These are phyloP conservation scores for Bromus sterilis DNA, from an alignment of 176 grass and related monocot genomes.

Conservation along the genomic window DNA sequence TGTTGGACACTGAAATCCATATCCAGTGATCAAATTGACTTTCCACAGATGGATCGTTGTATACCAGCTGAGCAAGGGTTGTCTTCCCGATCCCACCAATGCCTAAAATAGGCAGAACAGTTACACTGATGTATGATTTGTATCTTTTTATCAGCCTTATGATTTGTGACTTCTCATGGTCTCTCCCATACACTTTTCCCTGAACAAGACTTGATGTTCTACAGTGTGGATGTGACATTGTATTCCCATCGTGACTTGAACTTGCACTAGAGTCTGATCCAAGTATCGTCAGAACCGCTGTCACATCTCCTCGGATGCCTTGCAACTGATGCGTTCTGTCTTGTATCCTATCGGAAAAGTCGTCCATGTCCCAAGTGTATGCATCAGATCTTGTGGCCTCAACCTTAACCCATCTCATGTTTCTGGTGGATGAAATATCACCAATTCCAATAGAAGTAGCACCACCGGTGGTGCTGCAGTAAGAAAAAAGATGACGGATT, in stretches of 20 bases:
- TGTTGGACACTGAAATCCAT: constrained; percentile 4
- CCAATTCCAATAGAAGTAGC: not conserved
- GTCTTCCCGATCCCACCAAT: constrained; percentile 20
- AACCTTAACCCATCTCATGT: not conserved
- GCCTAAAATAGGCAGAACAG: constrained; percentile 6
- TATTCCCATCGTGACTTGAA: not conserved
- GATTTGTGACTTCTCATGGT: not conserved
- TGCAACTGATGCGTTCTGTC: not conserved
- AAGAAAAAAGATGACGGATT: not conserved
- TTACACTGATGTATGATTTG: not conserved
- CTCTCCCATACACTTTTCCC: constrained; percentile 1
- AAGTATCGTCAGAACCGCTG: not conserved
- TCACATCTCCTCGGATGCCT: not conserved
- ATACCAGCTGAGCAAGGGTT: not conserved
- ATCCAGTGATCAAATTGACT: not conserved
- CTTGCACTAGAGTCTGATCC: not conserved
- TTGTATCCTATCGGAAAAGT: not conserved
- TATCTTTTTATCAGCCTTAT: not conserved
- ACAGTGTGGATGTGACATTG: not conserved
- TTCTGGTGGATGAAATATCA: not conserved
- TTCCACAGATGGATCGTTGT: not conserved
- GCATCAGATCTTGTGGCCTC: not conserved
- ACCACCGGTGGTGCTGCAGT: not conserved
- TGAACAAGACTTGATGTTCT: not conserved
- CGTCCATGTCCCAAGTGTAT: not conserved